Evolutionary conservation across 2,329 filamentous ascomycete genomes (phyloP), one percentile per base, ranked within the genome.

Genomic region (Escovopsis sp.): DNA sequence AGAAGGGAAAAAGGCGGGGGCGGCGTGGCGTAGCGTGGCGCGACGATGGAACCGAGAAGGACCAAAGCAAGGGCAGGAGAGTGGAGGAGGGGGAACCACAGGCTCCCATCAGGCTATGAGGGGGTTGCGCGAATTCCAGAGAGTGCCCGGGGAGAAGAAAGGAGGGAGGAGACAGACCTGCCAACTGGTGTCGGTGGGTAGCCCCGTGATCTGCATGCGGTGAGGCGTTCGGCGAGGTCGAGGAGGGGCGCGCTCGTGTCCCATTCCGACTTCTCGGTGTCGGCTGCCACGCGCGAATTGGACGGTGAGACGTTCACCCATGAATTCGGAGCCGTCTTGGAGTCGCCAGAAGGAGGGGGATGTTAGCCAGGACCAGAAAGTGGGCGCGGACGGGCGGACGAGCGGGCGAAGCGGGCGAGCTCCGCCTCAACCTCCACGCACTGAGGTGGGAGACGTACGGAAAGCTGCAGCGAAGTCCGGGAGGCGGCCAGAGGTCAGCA

Each of bases 151-250:
- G 53, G 54, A 55, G 59, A 57, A 66, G 70, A 52, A 57, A 70
- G 72, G 63, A 64, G 66, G 72, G 67, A 61, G 58, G 57, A 58
- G 67, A 82, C 90, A 90, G 80, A 98, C 90, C 90, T 98, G 90
- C 90, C 90, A 98, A 76, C 87, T 94, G 71, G 90, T 98, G 71
- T 96, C 88, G 66, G 76, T 78, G 58, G 88, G 87, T 62, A 98
- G 84, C 68, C 87, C 88, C 68, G 83, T 82, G 55, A 98, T 92
- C 62, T 88, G 80, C 90, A 98, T 96, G 60, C 90, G 82, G 62
- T 87, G 86, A 48, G 86, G 78, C 48, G 90, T 98, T 60, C 90
- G 86, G 55, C 90, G 81, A 45, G 90, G 90, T 54, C 90, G 83
- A 46, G 72, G 70, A 43, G 69, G 63, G 37, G 61, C 63, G 48